A percentile compares a stretch with the other conserved stretches of the same genome.
These are phyloP conservation scores for Zanthoxylum bungeanum DNA, from an alignment of 345 rosid genomes.

Conservation along the genomic window DNA sequence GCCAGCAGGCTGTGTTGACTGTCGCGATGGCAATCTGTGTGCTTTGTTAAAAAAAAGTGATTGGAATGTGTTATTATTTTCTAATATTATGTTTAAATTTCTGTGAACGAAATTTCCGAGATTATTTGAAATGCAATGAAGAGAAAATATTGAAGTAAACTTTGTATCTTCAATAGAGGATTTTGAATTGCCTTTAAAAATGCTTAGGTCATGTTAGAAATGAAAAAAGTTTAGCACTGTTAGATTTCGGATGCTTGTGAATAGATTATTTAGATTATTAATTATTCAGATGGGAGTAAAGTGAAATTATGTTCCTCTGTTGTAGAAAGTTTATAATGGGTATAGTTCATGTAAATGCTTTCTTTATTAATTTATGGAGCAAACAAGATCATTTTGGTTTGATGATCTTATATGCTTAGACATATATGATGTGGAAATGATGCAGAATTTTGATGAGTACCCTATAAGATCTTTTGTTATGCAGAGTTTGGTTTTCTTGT, in stretches of 20 bases:
- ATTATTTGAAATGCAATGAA: neutral
- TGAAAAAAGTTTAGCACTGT: neutral
- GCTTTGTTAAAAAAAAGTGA: neutral
- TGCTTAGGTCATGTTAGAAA: neutral
- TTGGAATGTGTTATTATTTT: neutral
- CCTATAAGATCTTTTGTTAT: constrained; percentile 14
- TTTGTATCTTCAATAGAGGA: neutral
- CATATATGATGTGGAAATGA: neutral
- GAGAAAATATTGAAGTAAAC: neutral
- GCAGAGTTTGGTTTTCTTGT: constrained; percentile 87
- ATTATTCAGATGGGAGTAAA: neutral
- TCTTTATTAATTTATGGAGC: neutral
- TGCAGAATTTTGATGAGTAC: neutral
- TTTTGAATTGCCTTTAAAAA: too few relatives aligned
- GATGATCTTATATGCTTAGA: neutral
- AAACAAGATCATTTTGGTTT: neutral
- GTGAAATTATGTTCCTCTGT: neutral
- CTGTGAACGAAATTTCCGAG: neutral
- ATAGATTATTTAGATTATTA: neutral
- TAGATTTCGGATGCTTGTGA: neutral
- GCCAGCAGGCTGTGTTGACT: too few relatives aligned
- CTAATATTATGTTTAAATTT: neutral
- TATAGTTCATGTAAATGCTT: neutral
- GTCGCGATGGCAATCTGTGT: too few relatives aligned
- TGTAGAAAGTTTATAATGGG: neutral